A percentile compares a stretch with the other conserved stretches of the same genome.
phyloP scores from a whole-genome alignment of 257 asterid genomes.

The Ophiorrhiza pumila region DNA sequence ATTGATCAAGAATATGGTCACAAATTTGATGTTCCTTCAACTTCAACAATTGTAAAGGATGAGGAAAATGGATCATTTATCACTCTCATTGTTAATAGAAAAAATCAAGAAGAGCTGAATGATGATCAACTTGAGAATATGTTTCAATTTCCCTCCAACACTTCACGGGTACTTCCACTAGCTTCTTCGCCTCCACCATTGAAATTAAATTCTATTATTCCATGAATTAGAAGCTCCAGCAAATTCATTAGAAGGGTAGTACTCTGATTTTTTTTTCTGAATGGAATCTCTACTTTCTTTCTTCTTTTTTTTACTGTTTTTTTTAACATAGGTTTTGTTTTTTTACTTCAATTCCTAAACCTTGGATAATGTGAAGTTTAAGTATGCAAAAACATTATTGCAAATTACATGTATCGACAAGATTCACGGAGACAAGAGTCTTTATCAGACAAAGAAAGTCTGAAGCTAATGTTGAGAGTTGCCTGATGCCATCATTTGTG shows the following conservation, averaged over 20 bases:
- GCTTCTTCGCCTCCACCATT: conserved; percentile 30
- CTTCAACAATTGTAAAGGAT: conserved; percentile 22
- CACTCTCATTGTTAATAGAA: conserved; percentile 30
- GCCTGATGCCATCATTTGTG: conserved; percentile 21
- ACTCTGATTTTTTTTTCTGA: not conserved
- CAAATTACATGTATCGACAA: conserved; percentile 11
- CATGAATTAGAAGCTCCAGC: conserved; percentile 3
- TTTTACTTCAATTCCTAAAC: not conserved
- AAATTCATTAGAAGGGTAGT: conserved; percentile 4
- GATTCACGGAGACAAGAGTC: conserved; percentile 25
- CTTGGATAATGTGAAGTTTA: not conserved
- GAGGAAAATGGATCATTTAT: conserved; percentile 35
- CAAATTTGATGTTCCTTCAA: conserved; percentile 19
- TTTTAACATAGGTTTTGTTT: not conserved
- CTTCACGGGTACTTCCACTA: conserved; percentile 36
- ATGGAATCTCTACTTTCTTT: not conserved
- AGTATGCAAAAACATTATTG: conserved; percentile 2
- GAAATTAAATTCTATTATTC: conserved; percentile 5
- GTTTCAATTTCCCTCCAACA: conserved; percentile 22
- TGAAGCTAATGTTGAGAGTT: conserved; percentile 23
- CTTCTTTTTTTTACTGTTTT: not conserved
- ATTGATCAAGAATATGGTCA: not conserved
- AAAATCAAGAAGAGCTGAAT: conserved; percentile 21
- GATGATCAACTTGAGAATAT: conserved; percentile 2
- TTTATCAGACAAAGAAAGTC: conserved; percentile 19